Evolutionary conservation across 2,329 filamentous ascomycete species (phyloP).

Genomic region (Chrysoporthe puriensis): DNA sequence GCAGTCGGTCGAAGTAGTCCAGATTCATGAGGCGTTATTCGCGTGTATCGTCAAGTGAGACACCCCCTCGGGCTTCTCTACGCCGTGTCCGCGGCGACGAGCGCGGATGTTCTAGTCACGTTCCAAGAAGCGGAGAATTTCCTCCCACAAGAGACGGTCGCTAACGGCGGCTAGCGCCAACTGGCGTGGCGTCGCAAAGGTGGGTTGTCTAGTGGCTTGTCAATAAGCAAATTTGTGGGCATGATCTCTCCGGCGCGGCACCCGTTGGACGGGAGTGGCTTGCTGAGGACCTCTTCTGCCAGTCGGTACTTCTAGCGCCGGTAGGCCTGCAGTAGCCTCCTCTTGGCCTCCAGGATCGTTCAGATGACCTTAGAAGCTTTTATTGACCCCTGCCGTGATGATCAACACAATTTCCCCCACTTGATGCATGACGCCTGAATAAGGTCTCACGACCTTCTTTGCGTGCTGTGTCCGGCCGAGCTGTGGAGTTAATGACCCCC

Average conservation of each 20-base stretch:
- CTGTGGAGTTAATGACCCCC: not conserved
- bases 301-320: conserved; percentile 13
- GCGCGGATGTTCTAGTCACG: not conserved
- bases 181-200: not conserved
- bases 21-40: not conserved
- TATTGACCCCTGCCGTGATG: not conserved
- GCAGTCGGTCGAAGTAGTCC: not conserved
- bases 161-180: not conserved
- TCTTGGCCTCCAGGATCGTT: not conserved
- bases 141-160: no score
- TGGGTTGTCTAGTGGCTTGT: not conserved
- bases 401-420: not conserved
- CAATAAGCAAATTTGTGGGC: not conserved
- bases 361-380: conserved; percentile 3
- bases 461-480: not conserved
- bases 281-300: not conserved
- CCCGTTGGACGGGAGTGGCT: conserved; percentile 13
- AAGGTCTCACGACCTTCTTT: not conserved
- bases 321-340: conserved; percentile 10
- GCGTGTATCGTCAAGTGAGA: not conserved
- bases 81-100: not conserved
- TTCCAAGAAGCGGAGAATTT: not conserved
- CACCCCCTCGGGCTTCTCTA: not conserved
- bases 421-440: no score
- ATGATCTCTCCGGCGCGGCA: not conserved